Conservation (phyloP, 192 early-diverging fungal genomes). For the Phlyctochytrium planicorne region DNA sequence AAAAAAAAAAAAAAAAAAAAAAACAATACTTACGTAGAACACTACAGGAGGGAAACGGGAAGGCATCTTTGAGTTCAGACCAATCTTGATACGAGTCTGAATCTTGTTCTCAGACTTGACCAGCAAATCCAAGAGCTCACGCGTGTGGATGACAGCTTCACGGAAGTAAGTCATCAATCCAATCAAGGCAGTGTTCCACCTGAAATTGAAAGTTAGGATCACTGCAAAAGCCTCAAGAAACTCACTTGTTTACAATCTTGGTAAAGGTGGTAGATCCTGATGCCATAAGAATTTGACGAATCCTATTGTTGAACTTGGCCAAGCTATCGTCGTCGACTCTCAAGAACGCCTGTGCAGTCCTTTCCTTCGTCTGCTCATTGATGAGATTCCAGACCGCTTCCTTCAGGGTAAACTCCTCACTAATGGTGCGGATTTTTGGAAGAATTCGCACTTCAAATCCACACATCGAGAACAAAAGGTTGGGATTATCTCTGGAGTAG, state of each 20-base stretch:
- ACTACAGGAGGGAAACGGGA: constrained; percentile 94
- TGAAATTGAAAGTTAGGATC: not conserved
- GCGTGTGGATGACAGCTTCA: constrained; percentile 96
- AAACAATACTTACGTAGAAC: constrained; percentile 50
- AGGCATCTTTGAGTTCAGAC: constrained; percentile 99
- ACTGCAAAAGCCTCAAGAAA: constrained; percentile 48
- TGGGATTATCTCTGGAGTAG: constrained; percentile 97
- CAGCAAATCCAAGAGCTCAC: constrained; percentile 93
- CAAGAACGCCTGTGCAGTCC: constrained; percentile 95
- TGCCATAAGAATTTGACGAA: constrained; percentile 97
- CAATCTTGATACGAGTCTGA: constrained; percentile 98
- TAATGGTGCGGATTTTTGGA: constrained; percentile 81
- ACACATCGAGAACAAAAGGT: constrained; percentile 88
- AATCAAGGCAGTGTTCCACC: constrained; percentile 69
- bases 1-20: not conserved
- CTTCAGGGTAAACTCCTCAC: constrained; percentile 85
- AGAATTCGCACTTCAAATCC: constrained; percentile 97
- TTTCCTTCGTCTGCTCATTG: constrained; percentile 96
- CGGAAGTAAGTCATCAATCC: constrained; percentile 98
- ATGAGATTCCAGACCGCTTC: constrained; percentile 94
- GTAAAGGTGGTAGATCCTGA: constrained; percentile 96
- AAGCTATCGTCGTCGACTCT: constrained; percentile 95
- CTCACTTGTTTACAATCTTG: constrained; percentile 98
- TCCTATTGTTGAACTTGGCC: constrained; percentile 90
- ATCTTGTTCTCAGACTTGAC: constrained; percentile 99